phyloP scores from a whole-genome alignment of 257 asterid genomes.

The Solanum phureja region DNA sequence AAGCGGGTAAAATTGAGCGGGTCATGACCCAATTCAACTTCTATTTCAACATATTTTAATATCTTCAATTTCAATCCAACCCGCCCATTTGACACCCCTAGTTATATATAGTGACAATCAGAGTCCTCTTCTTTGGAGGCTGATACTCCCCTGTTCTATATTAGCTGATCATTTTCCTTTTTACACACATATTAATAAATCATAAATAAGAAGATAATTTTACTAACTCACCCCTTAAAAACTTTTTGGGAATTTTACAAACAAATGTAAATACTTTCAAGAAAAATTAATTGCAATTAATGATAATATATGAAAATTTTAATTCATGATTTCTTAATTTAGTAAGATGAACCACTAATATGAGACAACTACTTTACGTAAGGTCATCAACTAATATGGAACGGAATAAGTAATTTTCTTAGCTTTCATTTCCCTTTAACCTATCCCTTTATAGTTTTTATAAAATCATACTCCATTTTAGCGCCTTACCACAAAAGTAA shows the following conservation, averaged over 20 bases:
- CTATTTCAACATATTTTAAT: too few species aligned
- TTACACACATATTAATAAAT: too few species aligned
- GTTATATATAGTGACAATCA: not conserved
- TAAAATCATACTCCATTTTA: not conserved
- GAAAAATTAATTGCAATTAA: not conserved
- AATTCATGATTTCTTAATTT: too few species aligned
- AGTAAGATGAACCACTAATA: too few species aligned
- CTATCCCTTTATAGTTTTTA: not conserved
- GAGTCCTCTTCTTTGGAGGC: not conserved
- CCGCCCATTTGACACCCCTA: rapidly evolving
- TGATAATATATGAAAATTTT: not conserved
- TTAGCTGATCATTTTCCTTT: too few species aligned
- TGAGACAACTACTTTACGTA: not conserved
- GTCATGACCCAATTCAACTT: too few species aligned
- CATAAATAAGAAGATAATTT: not conserved
- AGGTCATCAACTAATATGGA: not conserved
- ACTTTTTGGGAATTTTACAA: not conserved
- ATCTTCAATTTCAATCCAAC: too few species aligned
- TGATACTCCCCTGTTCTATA: not conserved
- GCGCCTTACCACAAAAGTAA: not conserved
- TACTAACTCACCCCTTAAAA: not conserved
- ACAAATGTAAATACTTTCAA: not conserved
- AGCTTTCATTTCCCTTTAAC: not conserved
- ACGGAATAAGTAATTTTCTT: not conserved
- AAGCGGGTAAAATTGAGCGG: too few species aligned